Evolutionary conservation across 257 asterid genomes (phyloP), one percentile per base, ranked within the genome.

Genomic region (Solanum pimpinellifolium): DNA sequence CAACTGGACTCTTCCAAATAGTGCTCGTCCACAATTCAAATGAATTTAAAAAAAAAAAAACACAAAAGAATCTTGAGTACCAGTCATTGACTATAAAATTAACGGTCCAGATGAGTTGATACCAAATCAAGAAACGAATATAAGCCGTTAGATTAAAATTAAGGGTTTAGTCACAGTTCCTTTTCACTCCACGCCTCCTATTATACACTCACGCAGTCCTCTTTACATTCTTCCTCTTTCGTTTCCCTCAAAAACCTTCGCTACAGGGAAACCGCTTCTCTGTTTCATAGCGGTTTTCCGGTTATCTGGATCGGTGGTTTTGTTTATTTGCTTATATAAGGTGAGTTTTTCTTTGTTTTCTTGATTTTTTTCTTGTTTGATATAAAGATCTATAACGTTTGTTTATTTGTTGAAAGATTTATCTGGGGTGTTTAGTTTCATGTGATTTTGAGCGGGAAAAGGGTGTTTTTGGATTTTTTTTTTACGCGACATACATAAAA

Each of bases 141-240:
- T 2, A 11, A 89, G 66, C 93, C 95, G 92, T 93, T 73, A 2
- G 96, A 94, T 93, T 42, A 16, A 6, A 33, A 20, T 42, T 76
- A 78, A 92, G 95, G 96, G 95, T 92, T 94, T 90, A 89, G 92
- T 27, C 88, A 85, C 88, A 65, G 86, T 90, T 33, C 83, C 90
- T 68, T 41, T 86, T 13, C 90, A 56, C 90, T 84, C 46, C 90
- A 87, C 94, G 94, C 94, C 94, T 90, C 94, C 91, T 85, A 85
- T 84, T 88, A 87, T 88, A 90, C 85, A 37, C 90, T 86, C 84
- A 1, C 88, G 16, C 86, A 18, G 42, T 59, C 20, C 31, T 35
- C 42, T 77, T 66, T 11, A 6, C 20, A 7, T 66, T 68, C 49
- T 78, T 87, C 75, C 74, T 73, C 82, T 72, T 41, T 62, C 83